Base-by-base conservation (phyloP, 192 early-diverging fungal species). In the Rhizophagus sp. region DNA sequence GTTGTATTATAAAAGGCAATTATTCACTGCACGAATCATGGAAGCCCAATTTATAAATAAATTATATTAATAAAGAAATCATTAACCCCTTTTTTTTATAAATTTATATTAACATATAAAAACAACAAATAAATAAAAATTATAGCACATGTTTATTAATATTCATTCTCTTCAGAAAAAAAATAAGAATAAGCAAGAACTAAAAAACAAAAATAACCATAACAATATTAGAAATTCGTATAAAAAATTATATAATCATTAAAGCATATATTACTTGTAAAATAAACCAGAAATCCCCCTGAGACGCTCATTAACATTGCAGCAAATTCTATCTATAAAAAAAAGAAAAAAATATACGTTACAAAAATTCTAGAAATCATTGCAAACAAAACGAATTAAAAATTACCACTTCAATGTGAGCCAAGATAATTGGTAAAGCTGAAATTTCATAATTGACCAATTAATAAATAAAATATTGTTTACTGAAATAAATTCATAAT, bases 111-210 rank as follows among this genome's bases (percentile, higher is more conserved):
- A 36, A 36, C 36, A 5, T 36, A 36, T 5, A 36, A 36, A 36
- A 36, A 36, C 36, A 36, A 36, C 0, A 30, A 30, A 30, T 30
- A 36, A 36, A 36, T 36, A 36, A 36, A 36, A 36, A 36, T 30
- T 36, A 36, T 36, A 36, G 36, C 3, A 1, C 5, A 57, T 57
- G 5, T 19, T 57, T 57, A 3, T 5, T 57, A 19, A 57, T 19
- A 19, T 19, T 57, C 52, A 57, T 57, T 47, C 4, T 47, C 52
- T 57, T 57, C 52, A 57, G 52, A 57, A 57, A 57, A 57, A 22
- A 57, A 57, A 57, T 57, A 57, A 57, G 52, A 57, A 57, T 57
- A 57, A 57, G 52, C 52, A 57, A 57, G 52, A 57, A 57, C 52
- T 57, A 57, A 57, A 57, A 57, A 57, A 57, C 1, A 19, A 57